Evolutionary conservation across 768 basidiomycete genomes (phyloP), one percentile per base, ranked within the genome.

Genomic region (Boletus bicolor): DNA sequence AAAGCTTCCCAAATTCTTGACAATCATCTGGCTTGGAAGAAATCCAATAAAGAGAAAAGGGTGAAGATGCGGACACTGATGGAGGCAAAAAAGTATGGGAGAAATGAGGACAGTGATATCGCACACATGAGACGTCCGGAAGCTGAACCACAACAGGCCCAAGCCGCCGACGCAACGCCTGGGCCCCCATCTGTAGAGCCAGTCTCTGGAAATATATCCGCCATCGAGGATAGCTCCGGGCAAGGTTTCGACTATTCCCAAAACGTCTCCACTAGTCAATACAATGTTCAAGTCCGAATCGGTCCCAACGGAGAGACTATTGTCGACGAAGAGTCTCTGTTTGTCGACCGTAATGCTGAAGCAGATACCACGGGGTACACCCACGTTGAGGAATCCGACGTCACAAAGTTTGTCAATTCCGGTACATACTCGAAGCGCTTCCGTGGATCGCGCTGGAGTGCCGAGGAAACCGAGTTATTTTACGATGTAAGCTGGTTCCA

Each of bases 391-490:
- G 90, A 92, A 69, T 89, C 85, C 0, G 93, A 94, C 62, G 79
- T 84, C 48, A 86, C 85, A 8, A 90, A 90, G 63, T 94, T 95
- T 64, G 82, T 92, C 53, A 96, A 94, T 68, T 89, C 88, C 19
- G 81, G 79, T 24, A 86, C 89, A 1, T 93, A 92, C 68, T 83
- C 87, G 49, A 92, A 85, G 72, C 86, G 87, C 56, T 83, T 81
- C 55, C 81, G 86, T n/a, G 88, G 89, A 10, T 86, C 87, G 15
- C 83, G 92, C 19, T 96, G 94, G 93, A 87, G 84, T 68, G 82
- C 81, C n/a, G 89, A 88, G 57, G 93, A 95, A 71, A 96, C 93
- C 0, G 92, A 93, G 53, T 69, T 86, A 19, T 96, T 96, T 68
- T 96, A 84, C 68, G 80, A 92, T 55, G 93, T 93, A 64, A 62